Base-by-base conservation (phyloP, 176 grass and related monocot species). In the Musa beccarii region DNA sequence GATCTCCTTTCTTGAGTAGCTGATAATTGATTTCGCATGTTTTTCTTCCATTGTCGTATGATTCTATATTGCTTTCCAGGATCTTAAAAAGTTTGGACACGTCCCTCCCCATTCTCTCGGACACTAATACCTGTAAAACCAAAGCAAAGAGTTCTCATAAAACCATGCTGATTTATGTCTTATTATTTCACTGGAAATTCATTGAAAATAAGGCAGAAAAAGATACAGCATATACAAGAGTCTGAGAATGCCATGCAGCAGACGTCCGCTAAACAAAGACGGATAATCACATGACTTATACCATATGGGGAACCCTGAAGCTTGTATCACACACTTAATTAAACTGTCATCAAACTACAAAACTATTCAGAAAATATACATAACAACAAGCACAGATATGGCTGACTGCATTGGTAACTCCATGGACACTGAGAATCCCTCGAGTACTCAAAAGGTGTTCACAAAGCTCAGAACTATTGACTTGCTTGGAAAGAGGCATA, bases 1-100 rank as follows among this genome's bases (percentile, higher is more conserved):
- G 72, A 66, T 82, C 2, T 12, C 90, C 93, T 6, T 82, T 56
- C 49, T 97, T 90, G 63, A 97, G 82, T 21, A 74, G 81, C 78
- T 55, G 49, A 63, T 93, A 97, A 79, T 93, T 75, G 65, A 97
- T 93, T 12, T 64, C 80, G 62, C 73, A 75, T 52, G 56, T 54
- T 54, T 76, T 63, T 80, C 88, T 90, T 52, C 23, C 83, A 9
- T 66, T 19, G 9, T 81, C 22, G 57, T 87, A 76, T 10, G 76
- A 87, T 56, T 17, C 63, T 49, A 85, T 79, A 70, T 90, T 54
- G 50, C 59, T 73, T 68, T 83, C 76, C 66, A 92, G 75, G 52
- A 49, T 29, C 2, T 75, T 10, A 69, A 97, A 97, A 81, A 97
- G 75, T 68, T 53, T 43, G 54, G 82, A 26, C 56, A 92, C 76